These are phyloP conservation scores for Brassica balearica DNA, from an alignment of 441 rosid species.

Conservation along the genomic window DNA sequence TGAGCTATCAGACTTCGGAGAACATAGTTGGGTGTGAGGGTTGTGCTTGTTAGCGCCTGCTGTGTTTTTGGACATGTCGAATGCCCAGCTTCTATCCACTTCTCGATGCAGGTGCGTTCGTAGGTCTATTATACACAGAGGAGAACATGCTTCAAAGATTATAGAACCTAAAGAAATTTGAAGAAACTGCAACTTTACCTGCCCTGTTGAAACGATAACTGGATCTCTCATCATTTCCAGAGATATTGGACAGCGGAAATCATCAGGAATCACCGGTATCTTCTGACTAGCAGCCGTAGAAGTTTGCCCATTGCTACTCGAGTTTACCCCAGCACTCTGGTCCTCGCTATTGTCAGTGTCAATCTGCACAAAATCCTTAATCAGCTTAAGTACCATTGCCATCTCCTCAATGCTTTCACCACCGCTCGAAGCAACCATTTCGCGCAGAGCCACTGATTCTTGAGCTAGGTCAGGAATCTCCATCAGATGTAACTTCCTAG, in stretches of 20 bases:
- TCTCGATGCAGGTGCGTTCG: slow-evolving; percentile 90
- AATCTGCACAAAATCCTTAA: slow-evolving; percentile 85
- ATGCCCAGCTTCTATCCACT: slow-evolving; percentile 89
- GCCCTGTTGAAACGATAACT: slow-evolving; percentile 95
- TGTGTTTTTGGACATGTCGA: slow-evolving; percentile 93
- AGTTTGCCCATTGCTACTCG: slow-evolving; percentile 63
- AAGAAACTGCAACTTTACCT: slow-evolving; percentile 57
- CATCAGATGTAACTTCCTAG: slow-evolving; percentile 71
- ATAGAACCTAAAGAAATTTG: background rate
- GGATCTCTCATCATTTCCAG: slow-evolving; percentile 97
- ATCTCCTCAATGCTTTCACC: slow-evolving; percentile 70
- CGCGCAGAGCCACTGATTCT: slow-evolving; percentile 86
- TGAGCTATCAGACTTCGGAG: slow-evolving; percentile 94
- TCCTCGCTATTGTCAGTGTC: slow-evolving; percentile 65
- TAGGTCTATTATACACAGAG: slow-evolving; percentile 65
- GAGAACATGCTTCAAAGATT: background rate
- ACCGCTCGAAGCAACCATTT: slow-evolving; percentile 59
- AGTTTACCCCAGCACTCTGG: slow-evolving; percentile 52
- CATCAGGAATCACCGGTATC: slow-evolving; percentile 79
- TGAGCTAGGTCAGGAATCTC: slow-evolving; percentile 77
- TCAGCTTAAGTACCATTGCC: slow-evolving; percentile 77
- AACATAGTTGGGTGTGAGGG: slow-evolving; percentile 84
- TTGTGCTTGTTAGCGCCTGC: slow-evolving; percentile 65
- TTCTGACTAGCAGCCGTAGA: slow-evolving; percentile 63
- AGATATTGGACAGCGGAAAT: slow-evolving; percentile 96